Evolutionary conservation across 257 asterid genomes (phyloP), one percentile per base, ranked within the genome.

Genomic region (Solanum sejunctum): DNA sequence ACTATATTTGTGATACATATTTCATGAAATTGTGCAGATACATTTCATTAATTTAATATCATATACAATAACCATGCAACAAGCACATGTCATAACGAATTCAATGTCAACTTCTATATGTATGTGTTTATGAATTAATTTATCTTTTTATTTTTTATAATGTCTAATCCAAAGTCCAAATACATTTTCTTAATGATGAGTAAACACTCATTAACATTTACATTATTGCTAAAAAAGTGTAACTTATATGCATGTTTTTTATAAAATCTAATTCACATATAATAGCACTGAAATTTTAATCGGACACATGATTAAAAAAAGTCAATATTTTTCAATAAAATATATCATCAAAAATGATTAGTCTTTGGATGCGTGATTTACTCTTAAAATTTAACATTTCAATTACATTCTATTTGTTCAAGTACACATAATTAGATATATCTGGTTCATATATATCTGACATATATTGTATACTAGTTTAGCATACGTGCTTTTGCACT

Each of bases 121-220:
- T 4, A 60, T 60, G 32, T 10, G 6, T 60, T n/a, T n/a, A n/a
- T 60, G 10, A 13, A 60, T n/a, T 56, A 56, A 9, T 56, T 17
- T 56, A 7, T 56, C 12, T n/a, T 7, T 45, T 45, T 45, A 8
- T 9, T 45, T 9, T 45, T 45, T 11, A 3, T n/a, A 58, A 58
- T 3, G 7, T 10, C 15, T 58, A 58, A n/a, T n/a, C 15, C 10
- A n/a, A 0, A 58, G 10, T n/a, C 15, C 10, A n/a, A 0, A 58
- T 58, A 58, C 3, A n/a, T 58, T 58, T 57, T 58, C 64, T 9
- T 58, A 58, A 20, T 58, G 0, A 58, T 58, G 28, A n/a, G 13
- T 4, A 58, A 10, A 20, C 3, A 57, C 64, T 57, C n/a, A 8
- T 18, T 1, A 58, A 58, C 66, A 58, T 58, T 10, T 13, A 10